Evolutionary conservation across 75 land plant species (phyloP).

Genomic region (Sequoiadendron giganteum): DNA sequence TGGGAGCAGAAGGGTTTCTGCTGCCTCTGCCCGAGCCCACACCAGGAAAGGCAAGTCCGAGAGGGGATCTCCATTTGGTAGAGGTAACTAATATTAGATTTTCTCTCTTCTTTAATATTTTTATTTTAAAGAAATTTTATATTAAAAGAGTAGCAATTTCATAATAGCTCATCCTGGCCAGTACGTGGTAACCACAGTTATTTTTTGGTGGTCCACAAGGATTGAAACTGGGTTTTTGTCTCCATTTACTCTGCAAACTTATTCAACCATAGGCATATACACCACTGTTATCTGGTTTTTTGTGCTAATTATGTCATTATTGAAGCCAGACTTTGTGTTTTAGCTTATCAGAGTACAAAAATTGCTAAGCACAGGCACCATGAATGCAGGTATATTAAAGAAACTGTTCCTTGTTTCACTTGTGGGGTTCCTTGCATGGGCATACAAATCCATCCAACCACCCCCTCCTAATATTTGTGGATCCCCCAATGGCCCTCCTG

Average conservation of each 20-base stretch:
- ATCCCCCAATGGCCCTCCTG: constrained; percentile 64
- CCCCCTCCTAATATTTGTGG: constrained; percentile 66
- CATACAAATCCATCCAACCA: constrained; percentile 53
- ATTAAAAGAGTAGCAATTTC: too few relatives aligned
- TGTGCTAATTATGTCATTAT: not conserved
- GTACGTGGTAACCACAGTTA: not conserved
- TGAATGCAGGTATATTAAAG: constrained; percentile 22
- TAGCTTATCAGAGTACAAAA: not conserved
- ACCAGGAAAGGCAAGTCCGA: constrained; percentile 16
- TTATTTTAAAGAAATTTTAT: not conserved
- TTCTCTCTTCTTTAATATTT: not conserved
- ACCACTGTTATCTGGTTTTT: not conserved
- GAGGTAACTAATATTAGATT: not conserved
- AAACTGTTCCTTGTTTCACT: constrained; percentile 17
- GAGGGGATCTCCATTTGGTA: not conserved
- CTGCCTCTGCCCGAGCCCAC: constrained; percentile 37
- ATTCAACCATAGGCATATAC: not conserved
- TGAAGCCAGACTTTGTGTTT: not conserved
- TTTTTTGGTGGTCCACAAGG: not conserved
- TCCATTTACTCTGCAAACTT: too few relatives aligned
- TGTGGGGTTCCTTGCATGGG: constrained; percentile 31
- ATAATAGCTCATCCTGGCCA: too few relatives aligned
- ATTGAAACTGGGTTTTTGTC: not conserved
- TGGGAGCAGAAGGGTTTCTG: constrained; percentile 26
- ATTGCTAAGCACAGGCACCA: constrained; percentile 12